Evolutionary conservation across 2,329 filamentous ascomycete species (phyloP).

Genomic region (Ascomycota sp.): DNA sequence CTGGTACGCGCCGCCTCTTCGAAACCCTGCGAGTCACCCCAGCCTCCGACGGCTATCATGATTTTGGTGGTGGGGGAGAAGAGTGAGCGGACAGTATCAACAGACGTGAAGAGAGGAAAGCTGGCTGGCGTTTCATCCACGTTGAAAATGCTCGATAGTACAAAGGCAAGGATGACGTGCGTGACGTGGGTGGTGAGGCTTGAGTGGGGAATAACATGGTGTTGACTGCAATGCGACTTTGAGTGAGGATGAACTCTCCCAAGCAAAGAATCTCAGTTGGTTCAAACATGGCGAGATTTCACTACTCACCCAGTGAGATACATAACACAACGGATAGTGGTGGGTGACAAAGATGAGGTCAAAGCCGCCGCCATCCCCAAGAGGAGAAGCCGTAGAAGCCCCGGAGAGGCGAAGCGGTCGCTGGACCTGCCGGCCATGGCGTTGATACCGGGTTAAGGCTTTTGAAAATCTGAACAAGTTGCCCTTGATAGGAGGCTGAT

Average conservation of each 20-base stretch:
- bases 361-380: neutral
- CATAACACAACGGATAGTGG: conserved; percentile 19
- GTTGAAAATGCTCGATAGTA: conserved; percentile 32
- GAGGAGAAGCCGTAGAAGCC: neutral
- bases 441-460: too few species aligned
- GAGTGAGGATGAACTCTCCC: neutral
- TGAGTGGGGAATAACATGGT: conserved; percentile 18
- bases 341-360: conserved; percentile 1
- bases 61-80: conserved; percentile 36
- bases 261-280: too few species aligned
- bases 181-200: conserved; percentile 24
- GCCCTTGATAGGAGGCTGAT: too few species aligned
- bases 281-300: neutral
- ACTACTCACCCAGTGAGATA: conserved; percentile 26
- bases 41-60: conserved; percentile 54
- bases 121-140: conserved; percentile 11
- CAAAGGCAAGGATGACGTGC: conserved; percentile 37
- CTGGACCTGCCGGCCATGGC: too few species aligned
- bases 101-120: conserved; percentile 33
- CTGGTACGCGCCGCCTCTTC: conserved; percentile 31
- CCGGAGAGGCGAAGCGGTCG: neutral
- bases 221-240: conserved; percentile 18
- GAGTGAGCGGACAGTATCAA: conserved; percentile 23
- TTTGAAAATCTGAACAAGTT: too few species aligned
- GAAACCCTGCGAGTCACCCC: conserved; percentile 50